Base-by-base conservation (phyloP, 805 yeast species). In the Wickerhamiella alocasiicola region DNA sequence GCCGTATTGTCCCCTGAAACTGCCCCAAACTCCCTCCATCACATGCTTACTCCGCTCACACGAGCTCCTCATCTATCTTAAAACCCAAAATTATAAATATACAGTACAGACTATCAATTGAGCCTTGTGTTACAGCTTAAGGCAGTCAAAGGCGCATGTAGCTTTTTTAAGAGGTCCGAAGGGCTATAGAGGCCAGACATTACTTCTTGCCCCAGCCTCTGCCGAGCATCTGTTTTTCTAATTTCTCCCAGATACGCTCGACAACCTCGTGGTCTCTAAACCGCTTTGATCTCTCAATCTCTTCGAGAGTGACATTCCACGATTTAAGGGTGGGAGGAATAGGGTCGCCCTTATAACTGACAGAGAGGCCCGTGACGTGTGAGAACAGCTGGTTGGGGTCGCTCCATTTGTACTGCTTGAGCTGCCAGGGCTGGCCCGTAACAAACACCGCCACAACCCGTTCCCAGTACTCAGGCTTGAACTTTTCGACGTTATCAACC, bases 371-470 rank as follows among this genome's bases (percentile, higher is more conserved):
- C 45, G 79, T 76, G 49, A 81, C 81, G 50, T 74, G 76, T 54
- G 80, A 91, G 60, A 91, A 91, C 48, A 91, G 66, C 32, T 66
- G 66, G 45, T 79, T 75, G 2, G 98, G 95, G 41, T 78, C 74
- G 29, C 75, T 68, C 75, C 85, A 80, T 56, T 79, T 81, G 61
- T 88, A 91, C 52, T 76, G 74, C 55, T 81, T 74, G 63, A 91
- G 83, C 63, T 91, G 99, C 99, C 99, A 91, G 41, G 78, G 68
- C 63, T 91, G 98, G 9, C 99, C 99, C 9, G 96, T 88, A 13
- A 95, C 88, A 64, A 91, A 79, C 28, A 91, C 81, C 0, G 94
- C 96, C 36, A 88, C 82, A 1, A 91, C 96, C 44, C 98, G 72
- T 55, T 84, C 94, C 99, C 99, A 91, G 62, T 91, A 84, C 58